phyloP scores from a whole-genome alignment of 768 basidiomycete genomes.

The Boletus barrowsii region DNA sequence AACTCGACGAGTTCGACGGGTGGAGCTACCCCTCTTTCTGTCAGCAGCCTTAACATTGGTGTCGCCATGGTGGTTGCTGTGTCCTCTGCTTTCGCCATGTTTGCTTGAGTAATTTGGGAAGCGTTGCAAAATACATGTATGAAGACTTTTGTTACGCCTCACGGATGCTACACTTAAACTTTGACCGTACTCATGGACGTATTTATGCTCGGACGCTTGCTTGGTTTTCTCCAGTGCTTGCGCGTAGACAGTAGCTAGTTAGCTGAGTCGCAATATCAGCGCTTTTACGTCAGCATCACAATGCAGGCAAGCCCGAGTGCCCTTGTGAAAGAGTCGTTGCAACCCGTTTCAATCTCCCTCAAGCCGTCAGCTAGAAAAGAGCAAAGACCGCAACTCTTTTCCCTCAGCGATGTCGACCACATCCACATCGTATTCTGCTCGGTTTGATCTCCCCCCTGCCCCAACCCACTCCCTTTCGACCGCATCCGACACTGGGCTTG shows the following conservation, averaged over 20 bases:
- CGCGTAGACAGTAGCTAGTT: neutral
- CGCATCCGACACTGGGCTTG: constrained; percentile 57
- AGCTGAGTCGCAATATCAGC: neutral
- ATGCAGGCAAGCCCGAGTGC: neutral
- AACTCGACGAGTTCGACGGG: constrained; percentile 21
- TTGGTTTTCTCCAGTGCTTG: neutral
- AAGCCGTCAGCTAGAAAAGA: neutral
- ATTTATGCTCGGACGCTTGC: neutral
- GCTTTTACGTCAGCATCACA: constrained; percentile 21
- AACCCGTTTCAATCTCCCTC: neutral
- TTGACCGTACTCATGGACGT: constrained; percentile 4
- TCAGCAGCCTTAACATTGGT: constrained; percentile 23
- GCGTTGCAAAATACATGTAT: neutral
- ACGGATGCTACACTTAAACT: neutral
- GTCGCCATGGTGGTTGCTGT: constrained; percentile 30
- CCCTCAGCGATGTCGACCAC: constrained; percentile 26
- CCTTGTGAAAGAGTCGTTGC: neutral
- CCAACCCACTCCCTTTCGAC: constrained; percentile 18
- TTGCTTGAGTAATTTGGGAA: constrained; percentile 28
- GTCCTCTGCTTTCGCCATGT: constrained; percentile 33
- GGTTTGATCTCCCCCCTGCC: constrained; percentile 39
- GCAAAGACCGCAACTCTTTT: neutral
- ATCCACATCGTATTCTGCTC: constrained; percentile 27
- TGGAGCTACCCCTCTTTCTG: constrained; percentile 20
- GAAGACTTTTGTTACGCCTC: neutral